A percentile compares a stretch with the other conserved stretches of the same genome.
These are phyloP conservation scores for Rhizoctonia solani DNA, from an alignment of 1,284 basidiomycete genomes.

Conservation along the genomic window DNA sequence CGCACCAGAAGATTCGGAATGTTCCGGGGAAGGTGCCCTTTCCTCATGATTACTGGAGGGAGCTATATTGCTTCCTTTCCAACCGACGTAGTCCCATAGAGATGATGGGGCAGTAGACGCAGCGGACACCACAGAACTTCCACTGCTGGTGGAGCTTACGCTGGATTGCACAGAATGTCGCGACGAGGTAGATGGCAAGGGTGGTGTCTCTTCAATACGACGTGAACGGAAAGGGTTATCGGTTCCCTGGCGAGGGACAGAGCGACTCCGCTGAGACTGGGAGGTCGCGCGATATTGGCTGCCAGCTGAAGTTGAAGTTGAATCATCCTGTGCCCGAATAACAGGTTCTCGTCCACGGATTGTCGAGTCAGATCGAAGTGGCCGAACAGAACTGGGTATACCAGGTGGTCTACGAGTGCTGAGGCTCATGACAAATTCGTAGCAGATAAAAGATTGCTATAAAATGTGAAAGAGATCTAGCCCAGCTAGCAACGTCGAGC, in stretches of 20 bases:
- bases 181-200: constrained; percentile 10
- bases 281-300: not conserved
- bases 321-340: not conserved
- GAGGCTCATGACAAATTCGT: constrained; percentile 15
- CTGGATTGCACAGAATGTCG: constrained; percentile 26
- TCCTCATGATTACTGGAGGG: not conserved
- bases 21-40: not conserved
- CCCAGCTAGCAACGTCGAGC: constrained; percentile 17
- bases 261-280: constrained; percentile 23
- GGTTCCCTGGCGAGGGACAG: constrained; percentile 10
- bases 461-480: constrained; percentile 15
- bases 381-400: constrained; percentile 26
- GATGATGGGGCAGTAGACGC: constrained; percentile 25
- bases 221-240: constrained; percentile 14
- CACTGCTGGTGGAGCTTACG: constrained; percentile 12
- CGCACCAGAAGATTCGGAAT: not conserved
- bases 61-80: not conserved
- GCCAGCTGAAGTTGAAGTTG: not conserved
- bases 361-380: not conserved
- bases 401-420: constrained; percentile 29
- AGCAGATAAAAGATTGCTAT: not conserved
- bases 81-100: constrained; percentile 26
- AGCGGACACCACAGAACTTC: constrained; percentile 6
- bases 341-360: not conserved
- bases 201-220: not conserved